Conservation (phyloP, 73 alveolate genomes). For the Halteria grandinella region DNA sequence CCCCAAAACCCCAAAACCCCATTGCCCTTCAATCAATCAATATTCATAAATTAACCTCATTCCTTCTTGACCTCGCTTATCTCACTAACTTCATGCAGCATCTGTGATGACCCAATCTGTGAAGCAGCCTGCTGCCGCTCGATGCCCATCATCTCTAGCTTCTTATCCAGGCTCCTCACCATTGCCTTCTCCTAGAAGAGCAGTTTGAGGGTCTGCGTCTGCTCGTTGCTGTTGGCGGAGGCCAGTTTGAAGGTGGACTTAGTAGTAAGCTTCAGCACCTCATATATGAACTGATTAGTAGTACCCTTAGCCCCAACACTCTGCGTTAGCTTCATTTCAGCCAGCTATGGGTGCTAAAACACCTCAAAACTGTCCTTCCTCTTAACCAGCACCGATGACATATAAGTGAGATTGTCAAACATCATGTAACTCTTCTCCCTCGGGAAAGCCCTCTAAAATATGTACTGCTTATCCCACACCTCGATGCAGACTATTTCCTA, state of each 20-base stretch:
- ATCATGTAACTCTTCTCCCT: constrained; percentile 7
- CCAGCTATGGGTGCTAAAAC: constrained; percentile 7
- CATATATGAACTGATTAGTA: constrained; percentile 13
- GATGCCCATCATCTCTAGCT: constrained; percentile 19
- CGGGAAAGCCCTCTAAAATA: constrained; percentile 13
- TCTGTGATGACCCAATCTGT: not conserved
- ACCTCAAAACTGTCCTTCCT: constrained; percentile 12
- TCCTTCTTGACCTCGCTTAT: not conserved
- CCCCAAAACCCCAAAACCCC: constrained; percentile 43
- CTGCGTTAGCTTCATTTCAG: too few species aligned
- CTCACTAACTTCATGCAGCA: constrained; percentile 36
- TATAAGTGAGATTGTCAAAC: constrained; percentile 26
- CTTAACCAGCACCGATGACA: constrained; percentile 6
- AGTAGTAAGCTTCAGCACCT: constrained; percentile 19
- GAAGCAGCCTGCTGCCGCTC: constrained; percentile 18
- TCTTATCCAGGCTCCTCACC: constrained; percentile 1
- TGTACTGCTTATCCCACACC: constrained; percentile 21
- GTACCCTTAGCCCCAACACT: not conserved
- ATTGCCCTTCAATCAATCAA: not conserved
- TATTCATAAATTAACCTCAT: not conserved
- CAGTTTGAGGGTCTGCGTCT: constrained; percentile 23
- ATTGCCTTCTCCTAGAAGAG: constrained; percentile 18
- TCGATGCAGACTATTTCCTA: constrained; percentile 39
- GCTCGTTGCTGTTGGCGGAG: constrained; percentile 27
- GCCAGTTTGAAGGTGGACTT: constrained; percentile 7